A percentile compares a stretch with the other conserved stretches of the same genome.
Conservation (phyloP, 1,139 yeast genomes). For the Taphrina communis region DNA sequence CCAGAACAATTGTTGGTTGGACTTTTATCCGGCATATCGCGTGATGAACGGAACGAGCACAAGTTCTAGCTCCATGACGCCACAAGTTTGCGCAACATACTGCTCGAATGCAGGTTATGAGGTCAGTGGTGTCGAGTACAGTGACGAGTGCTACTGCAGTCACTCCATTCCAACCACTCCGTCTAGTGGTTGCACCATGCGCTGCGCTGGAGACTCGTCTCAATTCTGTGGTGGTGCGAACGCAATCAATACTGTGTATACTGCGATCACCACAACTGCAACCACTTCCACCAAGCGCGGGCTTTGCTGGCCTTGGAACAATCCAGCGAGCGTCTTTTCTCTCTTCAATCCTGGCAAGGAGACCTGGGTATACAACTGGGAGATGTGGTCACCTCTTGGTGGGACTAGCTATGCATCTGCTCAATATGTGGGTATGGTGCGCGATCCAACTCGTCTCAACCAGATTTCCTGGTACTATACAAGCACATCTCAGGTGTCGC, state of each 20-base stretch:
- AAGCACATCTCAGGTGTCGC: slow-evolving; percentile 1
- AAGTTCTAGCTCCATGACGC: slow-evolving; percentile 27
- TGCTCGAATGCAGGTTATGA: slow-evolving; percentile 27
- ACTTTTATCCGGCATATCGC: slow-evolving; percentile 17
- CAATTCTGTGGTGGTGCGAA: slow-evolving; percentile 22
- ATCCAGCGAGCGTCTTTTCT: slow-evolving; percentile 13
- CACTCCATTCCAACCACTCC: slow-evolving; percentile 14
- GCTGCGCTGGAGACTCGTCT: slow-evolving; percentile 27
- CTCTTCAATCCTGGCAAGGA: slow-evolving; percentile 28
- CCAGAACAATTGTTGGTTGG: slow-evolving; percentile 1
- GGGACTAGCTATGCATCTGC: slow-evolving; percentile 23
- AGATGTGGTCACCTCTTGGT: slow-evolving; percentile 31
- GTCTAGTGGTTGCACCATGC: slow-evolving; percentile 18
- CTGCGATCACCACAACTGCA: slow-evolving; percentile 8
- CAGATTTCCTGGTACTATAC: slow-evolving; percentile 35
- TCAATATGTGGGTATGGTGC: slow-evolving; percentile 29
- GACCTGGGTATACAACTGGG: slow-evolving; percentile 42
- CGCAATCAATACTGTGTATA: not conserved
- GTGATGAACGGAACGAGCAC: slow-evolving; percentile 25
- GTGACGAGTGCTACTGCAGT: slow-evolving; percentile 25
- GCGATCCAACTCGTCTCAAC: slow-evolving; percentile 8
- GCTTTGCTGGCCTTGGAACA: slow-evolving; percentile 38
- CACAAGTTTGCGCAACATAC: slow-evolving; percentile 20
- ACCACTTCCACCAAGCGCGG: slow-evolving; percentile 34
- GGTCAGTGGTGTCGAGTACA: slow-evolving; percentile 12